Conservation (phyloP, 805 yeast species). For the Hanseniaspora mollemarum region DNA sequence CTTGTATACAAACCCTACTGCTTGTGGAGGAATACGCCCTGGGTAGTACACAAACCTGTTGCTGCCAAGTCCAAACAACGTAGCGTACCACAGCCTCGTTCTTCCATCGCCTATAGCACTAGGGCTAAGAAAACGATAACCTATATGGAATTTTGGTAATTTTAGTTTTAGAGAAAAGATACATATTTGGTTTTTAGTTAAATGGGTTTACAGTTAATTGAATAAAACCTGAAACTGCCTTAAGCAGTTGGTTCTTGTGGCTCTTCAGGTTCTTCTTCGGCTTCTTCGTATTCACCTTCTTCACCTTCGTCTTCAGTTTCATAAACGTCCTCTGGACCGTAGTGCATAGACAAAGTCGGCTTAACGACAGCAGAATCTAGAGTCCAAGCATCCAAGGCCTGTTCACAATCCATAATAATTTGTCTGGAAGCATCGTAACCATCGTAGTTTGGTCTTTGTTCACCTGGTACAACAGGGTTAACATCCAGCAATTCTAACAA, state of each 20-base stretch:
- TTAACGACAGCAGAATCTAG: constrained; percentile 70
- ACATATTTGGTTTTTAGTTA: no score
- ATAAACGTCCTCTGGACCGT: constrained; percentile 45
- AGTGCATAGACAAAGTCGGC: constrained; percentile 63
- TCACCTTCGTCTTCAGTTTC: constrained; percentile 41
- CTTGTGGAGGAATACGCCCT: no score
- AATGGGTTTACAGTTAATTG: no score
- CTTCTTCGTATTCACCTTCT: constrained; percentile 41
- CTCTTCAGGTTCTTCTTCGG: constrained; percentile 24
- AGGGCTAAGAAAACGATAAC: no score
- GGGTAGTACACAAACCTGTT: no score
- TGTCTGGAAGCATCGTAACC: constrained; percentile 84
- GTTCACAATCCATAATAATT: constrained; percentile 75
- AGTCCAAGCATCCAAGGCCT: constrained; percentile 75
- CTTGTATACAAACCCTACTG: no score
- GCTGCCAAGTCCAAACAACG: no score
- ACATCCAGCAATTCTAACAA: constrained; percentile 72
- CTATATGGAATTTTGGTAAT: no score
- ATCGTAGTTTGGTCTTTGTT: constrained; percentile 79
- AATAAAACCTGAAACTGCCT: no score
- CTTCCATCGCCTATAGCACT: no score
- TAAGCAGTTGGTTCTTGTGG: not conserved
- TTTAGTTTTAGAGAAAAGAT: no score
- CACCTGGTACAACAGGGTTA: constrained; percentile 82
- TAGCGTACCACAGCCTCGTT: no score